A percentile compares a stretch with the other conserved stretches of the same genome.
Conservation (phyloP, 495 filamentous ascomycete genomes). For the Talaromyces borbonicus region DNA sequence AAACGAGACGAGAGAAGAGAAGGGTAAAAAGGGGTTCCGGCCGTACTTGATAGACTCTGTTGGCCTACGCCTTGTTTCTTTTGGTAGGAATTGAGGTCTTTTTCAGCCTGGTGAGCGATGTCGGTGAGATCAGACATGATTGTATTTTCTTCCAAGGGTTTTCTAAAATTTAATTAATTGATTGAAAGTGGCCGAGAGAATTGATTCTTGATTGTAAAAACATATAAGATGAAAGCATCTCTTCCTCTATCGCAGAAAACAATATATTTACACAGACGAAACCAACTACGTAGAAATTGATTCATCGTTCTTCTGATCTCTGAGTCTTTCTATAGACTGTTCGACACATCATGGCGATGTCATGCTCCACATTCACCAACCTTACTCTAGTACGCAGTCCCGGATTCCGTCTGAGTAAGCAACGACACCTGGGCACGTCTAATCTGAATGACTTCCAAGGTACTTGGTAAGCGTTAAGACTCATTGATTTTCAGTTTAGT, state of each 20-base stretch:
- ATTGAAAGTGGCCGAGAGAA: background rate
- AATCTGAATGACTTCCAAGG: no score
- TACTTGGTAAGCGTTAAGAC: no score
- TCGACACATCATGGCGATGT: conserved; percentile 35
- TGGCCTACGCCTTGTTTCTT: conserved; percentile 36
- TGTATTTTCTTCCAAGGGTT: background rate
- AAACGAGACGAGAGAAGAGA: background rate
- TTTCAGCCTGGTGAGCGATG: conserved; percentile 36
- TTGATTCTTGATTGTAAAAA: background rate
- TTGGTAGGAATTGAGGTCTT: conserved; percentile 43
- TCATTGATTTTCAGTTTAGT: no score
- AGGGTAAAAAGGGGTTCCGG: background rate
- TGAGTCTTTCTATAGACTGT: no score
- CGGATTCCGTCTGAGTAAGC: no score
- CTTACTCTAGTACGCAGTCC: no score
- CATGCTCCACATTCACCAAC: conserved; percentile 8
- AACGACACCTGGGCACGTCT: no score
- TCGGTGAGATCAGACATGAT: conserved; percentile 16
- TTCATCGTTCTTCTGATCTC: conserved; percentile 18
- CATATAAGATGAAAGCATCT: no score
- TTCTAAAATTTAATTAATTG: background rate
- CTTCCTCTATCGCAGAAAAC: no score
- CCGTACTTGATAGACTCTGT: conserved; percentile 39
- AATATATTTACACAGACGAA: background rate
- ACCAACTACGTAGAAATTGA: conserved; percentile 2